A percentile compares a stretch with the other conserved stretches of the same genome.
phyloP scores from a whole-genome alignment of 768 basidiomycete genomes.

The Coprinellus aureogranulatus region DNA sequence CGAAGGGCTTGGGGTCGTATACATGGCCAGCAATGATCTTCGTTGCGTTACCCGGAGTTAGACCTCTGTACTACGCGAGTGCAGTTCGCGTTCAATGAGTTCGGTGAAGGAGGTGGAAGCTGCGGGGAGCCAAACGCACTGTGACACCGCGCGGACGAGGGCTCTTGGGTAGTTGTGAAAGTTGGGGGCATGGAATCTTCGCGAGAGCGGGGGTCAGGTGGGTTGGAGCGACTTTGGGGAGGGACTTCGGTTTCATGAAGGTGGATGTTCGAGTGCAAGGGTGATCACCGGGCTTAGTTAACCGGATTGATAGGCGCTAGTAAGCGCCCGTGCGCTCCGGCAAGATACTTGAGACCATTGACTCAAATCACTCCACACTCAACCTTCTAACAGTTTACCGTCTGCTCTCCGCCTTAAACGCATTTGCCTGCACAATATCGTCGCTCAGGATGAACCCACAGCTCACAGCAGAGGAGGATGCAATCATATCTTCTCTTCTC shows the following conservation, averaged over 20 bases:
- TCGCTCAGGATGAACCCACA: too few relatives aligned
- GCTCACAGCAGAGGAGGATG: too few relatives aligned
- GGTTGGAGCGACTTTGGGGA: neutral
- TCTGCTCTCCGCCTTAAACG: too few relatives aligned
- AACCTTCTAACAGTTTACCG: too few relatives aligned
- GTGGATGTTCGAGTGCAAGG: neutral
- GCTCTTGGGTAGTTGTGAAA: constrained; percentile 5
- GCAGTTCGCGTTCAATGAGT: neutral
- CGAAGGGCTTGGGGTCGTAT: neutral
- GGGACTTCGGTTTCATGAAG: neutral
- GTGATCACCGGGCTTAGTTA: constrained; percentile 1
- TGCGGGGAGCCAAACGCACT: neutral
- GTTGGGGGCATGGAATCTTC: neutral
- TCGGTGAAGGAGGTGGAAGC: neutral
- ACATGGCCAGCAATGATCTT: constrained; percentile 6
- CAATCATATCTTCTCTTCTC: too few relatives aligned
- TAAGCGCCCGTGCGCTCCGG: too few relatives aligned
- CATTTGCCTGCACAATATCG: too few relatives aligned
- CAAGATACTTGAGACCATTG: too few relatives aligned
- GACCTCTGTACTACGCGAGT: neutral
- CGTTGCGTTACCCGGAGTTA: neutral
- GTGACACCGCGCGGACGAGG: constrained; percentile 8
- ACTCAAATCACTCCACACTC: too few relatives aligned
- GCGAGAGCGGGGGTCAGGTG: neutral
- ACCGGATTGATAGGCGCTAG: neutral